Evolutionary conservation across 495 filamentous ascomycete genomes (phyloP).

Genomic region (Evansstolkia leycettana): DNA sequence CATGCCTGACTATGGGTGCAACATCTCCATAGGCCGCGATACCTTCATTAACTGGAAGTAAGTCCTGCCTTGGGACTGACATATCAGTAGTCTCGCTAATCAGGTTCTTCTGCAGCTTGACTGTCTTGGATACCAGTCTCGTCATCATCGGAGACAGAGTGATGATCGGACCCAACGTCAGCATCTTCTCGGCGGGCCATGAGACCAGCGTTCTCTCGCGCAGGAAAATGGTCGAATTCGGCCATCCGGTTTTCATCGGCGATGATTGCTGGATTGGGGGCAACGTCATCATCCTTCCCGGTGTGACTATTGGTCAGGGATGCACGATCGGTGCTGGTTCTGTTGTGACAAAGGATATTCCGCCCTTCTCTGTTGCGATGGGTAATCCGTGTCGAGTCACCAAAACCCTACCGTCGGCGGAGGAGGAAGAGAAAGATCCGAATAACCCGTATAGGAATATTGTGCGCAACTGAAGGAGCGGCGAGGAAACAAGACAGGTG

Average conservation of each 20-base stretch:
- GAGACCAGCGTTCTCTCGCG: constrained; percentile 57
- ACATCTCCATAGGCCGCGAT: constrained; percentile 34
- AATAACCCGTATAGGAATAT: constrained; percentile 14
- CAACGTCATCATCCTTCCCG: constrained; percentile 59
- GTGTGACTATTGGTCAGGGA: constrained; percentile 71
- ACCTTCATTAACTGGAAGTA: constrained; percentile 45
- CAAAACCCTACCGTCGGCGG: constrained; percentile 25
- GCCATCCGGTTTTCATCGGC: constrained; percentile 62
- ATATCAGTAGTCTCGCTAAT: no score
- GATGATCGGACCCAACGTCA: constrained; percentile 65
- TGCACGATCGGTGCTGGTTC: constrained; percentile 73
- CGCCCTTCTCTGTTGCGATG: not conserved
- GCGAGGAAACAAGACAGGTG: no score
- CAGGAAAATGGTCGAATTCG: constrained; percentile 62
- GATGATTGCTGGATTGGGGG: constrained; percentile 90
- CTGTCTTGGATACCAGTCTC: constrained; percentile 66
- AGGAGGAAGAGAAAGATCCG: constrained; percentile 17
- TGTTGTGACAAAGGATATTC: constrained; percentile 73
- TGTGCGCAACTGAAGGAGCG: no score
- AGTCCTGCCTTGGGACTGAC: no score
- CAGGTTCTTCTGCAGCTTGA: no score
- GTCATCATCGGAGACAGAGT: constrained; percentile 72
- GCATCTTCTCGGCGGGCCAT: constrained; percentile 62
- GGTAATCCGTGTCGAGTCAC: constrained; percentile 17
- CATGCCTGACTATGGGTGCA: constrained; percentile 43